These are phyloP conservation scores for Lentinula sp. DNA, from an alignment of 768 basidiomycete species.

Conservation along the genomic window DNA sequence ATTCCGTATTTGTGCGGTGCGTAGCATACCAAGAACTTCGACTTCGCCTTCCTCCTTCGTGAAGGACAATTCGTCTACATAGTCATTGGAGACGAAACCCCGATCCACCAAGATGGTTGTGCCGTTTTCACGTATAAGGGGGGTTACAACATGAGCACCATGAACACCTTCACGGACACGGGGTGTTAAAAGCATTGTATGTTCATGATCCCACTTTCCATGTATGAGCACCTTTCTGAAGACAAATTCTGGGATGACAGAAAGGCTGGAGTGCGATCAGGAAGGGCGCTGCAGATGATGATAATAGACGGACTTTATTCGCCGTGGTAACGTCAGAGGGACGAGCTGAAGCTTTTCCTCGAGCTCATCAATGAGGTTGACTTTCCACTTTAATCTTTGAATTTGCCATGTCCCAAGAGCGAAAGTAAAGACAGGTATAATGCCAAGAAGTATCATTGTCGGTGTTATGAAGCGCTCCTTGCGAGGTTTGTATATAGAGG, in stretches of 20 bases:
- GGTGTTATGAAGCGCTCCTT: slow-evolving; percentile 61
- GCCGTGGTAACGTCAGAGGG: slow-evolving; percentile 72
- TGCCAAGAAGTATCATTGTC: slow-evolving; percentile 68
- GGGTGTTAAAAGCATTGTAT: slow-evolving; percentile 78
- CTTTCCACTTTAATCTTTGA: slow-evolving; percentile 90
- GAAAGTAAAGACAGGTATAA: slow-evolving; percentile 88
- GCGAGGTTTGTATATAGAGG: slow-evolving; percentile 49
- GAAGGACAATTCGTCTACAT: slow-evolving; percentile 21
- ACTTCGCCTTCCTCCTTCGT: slow-evolving; percentile 49
- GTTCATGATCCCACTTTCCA: slow-evolving; percentile 76
- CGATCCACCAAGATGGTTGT: slow-evolving; percentile 88
- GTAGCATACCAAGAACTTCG: slow-evolving; percentile 81
- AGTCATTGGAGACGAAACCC: slow-evolving; percentile 74
- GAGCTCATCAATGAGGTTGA: slow-evolving; percentile 87
- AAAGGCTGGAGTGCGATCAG: slow-evolving; percentile 38
- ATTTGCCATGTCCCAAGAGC: slow-evolving; percentile 93
- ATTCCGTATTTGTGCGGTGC: slow-evolving; percentile 69
- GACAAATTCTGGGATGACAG: slow-evolving; percentile 80
- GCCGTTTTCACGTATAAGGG: slow-evolving; percentile 72
- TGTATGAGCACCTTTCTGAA: slow-evolving; percentile 79
- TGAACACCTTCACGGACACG: slow-evolving; percentile 83
- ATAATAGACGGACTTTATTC: slow-evolving; percentile 71
- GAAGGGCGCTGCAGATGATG: background rate
- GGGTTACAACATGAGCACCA: slow-evolving; percentile 86
- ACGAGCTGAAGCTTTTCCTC: slow-evolving; percentile 81